These are phyloP conservation scores for Suillus luteus DNA, from an alignment of 768 basidiomycete genomes.

Conservation along the genomic window DNA sequence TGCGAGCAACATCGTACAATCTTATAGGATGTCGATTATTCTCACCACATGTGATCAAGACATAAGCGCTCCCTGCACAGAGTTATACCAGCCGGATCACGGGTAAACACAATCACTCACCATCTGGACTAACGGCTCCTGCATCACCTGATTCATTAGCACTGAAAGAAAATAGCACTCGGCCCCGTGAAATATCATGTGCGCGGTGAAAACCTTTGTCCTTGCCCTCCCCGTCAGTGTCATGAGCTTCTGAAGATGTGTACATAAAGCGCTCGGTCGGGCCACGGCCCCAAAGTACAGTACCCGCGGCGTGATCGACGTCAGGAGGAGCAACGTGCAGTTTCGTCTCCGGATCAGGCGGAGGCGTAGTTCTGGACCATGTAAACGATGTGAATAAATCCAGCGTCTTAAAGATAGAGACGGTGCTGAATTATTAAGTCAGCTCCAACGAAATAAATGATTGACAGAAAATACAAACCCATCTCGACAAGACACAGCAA, in stretches of 20 bases:
- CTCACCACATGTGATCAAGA: slow-evolving; percentile 33
- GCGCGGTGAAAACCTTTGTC: slow-evolving; percentile 50
- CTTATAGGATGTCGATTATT: slow-evolving; percentile 39
- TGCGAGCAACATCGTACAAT: slow-evolving; percentile 53
- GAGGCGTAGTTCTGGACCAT: slow-evolving; percentile 15
- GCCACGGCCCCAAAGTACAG: slow-evolving; percentile 54
- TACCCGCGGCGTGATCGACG: slow-evolving; percentile 40
- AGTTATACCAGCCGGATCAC: neutral
- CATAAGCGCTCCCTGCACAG: slow-evolving; percentile 25
- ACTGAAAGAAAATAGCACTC: slow-evolving; percentile 38
- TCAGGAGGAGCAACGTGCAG: slow-evolving; percentile 21
- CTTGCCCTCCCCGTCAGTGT: neutral
- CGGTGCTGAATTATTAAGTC: slow-evolving; percentile 20
- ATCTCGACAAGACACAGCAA: slow-evolving; percentile 39
- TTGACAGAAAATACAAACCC: slow-evolving; percentile 23
- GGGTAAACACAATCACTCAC: slow-evolving; percentile 29
- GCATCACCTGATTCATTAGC: slow-evolving; percentile 56
- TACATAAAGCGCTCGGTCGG: slow-evolving; percentile 45
- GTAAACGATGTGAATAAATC: slow-evolving; percentile 25
- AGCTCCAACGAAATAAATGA: neutral
- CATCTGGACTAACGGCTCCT: slow-evolving; percentile 46
- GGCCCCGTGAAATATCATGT: slow-evolving; percentile 42
- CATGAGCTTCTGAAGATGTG: slow-evolving; percentile 55
- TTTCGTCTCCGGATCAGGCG: slow-evolving; percentile 15
- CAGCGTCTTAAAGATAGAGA: slow-evolving; percentile 22